Conservation (phyloP, 768 basidiomycete genomes). For the Amanita jacksonii region DNA sequence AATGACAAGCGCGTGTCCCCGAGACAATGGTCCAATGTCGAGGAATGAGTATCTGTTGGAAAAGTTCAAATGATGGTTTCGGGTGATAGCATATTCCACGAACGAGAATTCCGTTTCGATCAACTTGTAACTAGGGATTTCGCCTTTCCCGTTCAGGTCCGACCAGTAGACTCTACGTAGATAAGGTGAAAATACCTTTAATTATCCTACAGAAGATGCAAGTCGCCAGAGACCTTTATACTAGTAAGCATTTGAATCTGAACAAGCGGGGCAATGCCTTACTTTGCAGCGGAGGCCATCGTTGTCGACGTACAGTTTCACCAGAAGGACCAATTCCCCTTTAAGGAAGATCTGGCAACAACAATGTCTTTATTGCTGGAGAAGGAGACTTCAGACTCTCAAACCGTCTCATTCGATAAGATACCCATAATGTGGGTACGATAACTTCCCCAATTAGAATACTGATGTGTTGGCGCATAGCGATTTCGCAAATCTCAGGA, state of each 20-base stretch:
- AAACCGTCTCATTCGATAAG: not conserved
- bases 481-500: conserved; percentile 33
- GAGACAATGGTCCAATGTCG: conserved; percentile 85
- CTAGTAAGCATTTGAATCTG: conserved; percentile 1
- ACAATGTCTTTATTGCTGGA: conserved; percentile 17
- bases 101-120: conserved; percentile 66
- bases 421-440: conserved; percentile 29
- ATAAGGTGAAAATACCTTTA: conserved; percentile 46
- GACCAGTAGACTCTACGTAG: no score
- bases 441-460: not conserved
- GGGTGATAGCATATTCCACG: conserved; percentile 18
- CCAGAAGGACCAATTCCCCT: not conserved
- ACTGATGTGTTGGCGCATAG: conserved; percentile 17
- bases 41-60: conserved; percentile 70
- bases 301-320: conserved; percentile 17
- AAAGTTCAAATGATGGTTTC: not conserved
- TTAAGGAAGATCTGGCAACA: not conserved
- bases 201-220: conserved; percentile 97
- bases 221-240: conserved; percentile 39
- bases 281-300: conserved; percentile 30
- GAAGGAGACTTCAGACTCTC: conserved; percentile 7
- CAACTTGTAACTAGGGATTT: conserved; percentile 85
- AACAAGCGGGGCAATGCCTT: conserved; percentile 6
- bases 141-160: conserved; percentile 31
- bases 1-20: conserved; percentile 85